Evolutionary conservation across 179 eudicot species (phyloP), one percentile per base, ranked within the genome.

Genomic region (Spergularia azorica): DNA sequence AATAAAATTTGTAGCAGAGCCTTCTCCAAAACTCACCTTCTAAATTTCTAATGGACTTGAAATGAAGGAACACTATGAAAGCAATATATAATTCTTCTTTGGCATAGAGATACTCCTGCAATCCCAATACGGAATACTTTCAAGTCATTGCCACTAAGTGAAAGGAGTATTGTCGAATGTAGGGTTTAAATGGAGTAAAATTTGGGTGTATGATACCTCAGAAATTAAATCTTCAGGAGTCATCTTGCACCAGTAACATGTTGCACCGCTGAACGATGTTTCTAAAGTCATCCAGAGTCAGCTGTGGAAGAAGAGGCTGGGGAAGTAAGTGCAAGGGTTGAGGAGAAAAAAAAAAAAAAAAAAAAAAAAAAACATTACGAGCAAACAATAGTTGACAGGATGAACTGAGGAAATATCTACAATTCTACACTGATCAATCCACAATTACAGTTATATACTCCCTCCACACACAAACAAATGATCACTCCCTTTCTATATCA

Each of bases 281-380:
- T 70, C 87, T 90, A 73, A 92, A 92, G 78, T 94, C 98, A 48
- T 89, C 94, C 32, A 89, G 80, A 74, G 80, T 87, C 36, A 94
- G 85, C 97, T 94, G 92, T 80, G 87, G 1, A 17, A 67, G 63
- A 21, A 56, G 11, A 26, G 5, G 71, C 9, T 26, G 32, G 32
- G 1, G 32, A 26, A 26, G 32, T 26, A 26, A 26, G 32, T 26
- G 32, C 32, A 26, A 26, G 32, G 39, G 39, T 36, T 36, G 39
- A 36, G 2, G 39, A 36, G 2, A 36, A 36, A 36, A 36, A 36
- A 36, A 36, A 3, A 36, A 36, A 32, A 32, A 32, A 32, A 32
- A 32, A 21, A 21, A 21, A 21, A 21, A 21, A 36, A 65, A 12
- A 52, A 67, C n/a, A 68, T n/a, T 50, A 43, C 16, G 0, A 64